phyloP scores from a whole-genome alignment of 2,329 filamentous ascomycete species.

The Nothophaeocryptopus gaeumannii region DNA sequence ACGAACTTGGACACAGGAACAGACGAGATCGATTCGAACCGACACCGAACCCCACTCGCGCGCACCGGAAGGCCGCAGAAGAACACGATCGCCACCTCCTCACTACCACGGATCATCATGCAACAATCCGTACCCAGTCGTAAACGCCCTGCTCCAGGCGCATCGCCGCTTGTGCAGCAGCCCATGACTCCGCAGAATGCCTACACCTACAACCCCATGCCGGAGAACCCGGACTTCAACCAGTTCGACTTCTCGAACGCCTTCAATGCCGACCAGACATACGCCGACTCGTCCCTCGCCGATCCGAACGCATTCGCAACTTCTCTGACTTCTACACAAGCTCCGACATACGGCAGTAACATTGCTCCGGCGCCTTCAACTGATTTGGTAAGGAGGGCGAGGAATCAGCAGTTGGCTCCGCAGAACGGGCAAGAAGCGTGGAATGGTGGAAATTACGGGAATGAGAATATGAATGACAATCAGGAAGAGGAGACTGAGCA shows the following conservation, averaged over 20 bases:
- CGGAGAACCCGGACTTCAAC: constrained; percentile 41
- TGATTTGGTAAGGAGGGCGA: constrained; percentile 47
- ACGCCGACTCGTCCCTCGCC: constrained; percentile 38
- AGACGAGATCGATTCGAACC: too few relatives aligned
- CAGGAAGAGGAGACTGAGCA: constrained; percentile 69
- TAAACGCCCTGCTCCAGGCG: constrained; percentile 73
- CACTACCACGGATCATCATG: constrained; percentile 12
- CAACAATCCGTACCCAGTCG: constrained; percentile 36
- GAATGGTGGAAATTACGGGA: constrained; percentile 33
- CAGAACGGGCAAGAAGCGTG: constrained; percentile 38
- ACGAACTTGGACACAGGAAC: too few relatives aligned
- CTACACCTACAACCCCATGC: constrained; percentile 44
- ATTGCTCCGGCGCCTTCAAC: constrained; percentile 33
- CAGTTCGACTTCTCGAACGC: constrained; percentile 31
- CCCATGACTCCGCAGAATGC: constrained; percentile 31
- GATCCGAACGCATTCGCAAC: constrained; percentile 35
- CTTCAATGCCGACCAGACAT: constrained; percentile 30
- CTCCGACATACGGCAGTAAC: constrained; percentile 24
- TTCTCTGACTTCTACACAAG: constrained; percentile 28
- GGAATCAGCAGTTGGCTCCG: constrained; percentile 47
- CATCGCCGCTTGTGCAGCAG: constrained; percentile 61
- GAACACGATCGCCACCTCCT: too few relatives aligned
- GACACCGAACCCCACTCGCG: too few relatives aligned
- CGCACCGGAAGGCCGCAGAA: too few relatives aligned
- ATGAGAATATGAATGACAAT: constrained; percentile 38